These are phyloP conservation scores for Nematocida ausubeli DNA, from an alignment of 371 early-diverging fungal species.

Conservation along the genomic window DNA sequence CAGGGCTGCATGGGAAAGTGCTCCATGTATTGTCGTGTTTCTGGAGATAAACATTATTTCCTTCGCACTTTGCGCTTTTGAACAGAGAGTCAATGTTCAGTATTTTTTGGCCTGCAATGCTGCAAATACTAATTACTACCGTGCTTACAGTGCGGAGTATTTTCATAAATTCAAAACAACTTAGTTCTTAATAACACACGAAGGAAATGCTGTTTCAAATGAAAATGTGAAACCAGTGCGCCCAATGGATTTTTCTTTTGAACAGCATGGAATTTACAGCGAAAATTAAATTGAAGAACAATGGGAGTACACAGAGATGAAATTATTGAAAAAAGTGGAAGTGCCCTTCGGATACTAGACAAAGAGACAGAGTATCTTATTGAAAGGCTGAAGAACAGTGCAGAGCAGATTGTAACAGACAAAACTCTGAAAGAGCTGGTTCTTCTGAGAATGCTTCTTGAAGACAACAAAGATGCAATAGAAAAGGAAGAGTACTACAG, in stretches of 20 bases:
- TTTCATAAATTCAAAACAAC: neutral
- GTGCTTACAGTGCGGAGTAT: neutral
- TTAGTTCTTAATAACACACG: neutral
- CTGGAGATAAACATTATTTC: neutral
- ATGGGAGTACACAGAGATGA: neutral
- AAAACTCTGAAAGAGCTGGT: constrained; percentile 8
- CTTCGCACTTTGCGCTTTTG: neutral
- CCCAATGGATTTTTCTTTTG: too few species aligned
- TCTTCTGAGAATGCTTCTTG: neutral
- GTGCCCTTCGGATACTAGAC: neutral
- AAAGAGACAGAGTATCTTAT: constrained; percentile 6
- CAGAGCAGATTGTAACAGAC: constrained; percentile 2
- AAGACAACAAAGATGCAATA: constrained; percentile 4
- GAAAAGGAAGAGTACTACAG: constrained; percentile 8
- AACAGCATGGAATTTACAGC: too few species aligned
- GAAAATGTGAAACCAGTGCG: neutral
- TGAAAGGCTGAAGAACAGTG: neutral
- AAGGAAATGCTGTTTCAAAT: neutral
- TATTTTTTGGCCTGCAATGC: neutral
- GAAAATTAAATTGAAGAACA: neutral
- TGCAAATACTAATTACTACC: neutral
- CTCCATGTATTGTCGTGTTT: neutral
- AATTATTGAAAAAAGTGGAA: neutral
- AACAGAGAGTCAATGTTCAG: neutral
- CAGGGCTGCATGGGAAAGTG: constrained; percentile 1